Evolutionary conservation across 2,329 filamentous ascomycete species (phyloP).

Genomic region (Ampelomyces quisqualis): DNA sequence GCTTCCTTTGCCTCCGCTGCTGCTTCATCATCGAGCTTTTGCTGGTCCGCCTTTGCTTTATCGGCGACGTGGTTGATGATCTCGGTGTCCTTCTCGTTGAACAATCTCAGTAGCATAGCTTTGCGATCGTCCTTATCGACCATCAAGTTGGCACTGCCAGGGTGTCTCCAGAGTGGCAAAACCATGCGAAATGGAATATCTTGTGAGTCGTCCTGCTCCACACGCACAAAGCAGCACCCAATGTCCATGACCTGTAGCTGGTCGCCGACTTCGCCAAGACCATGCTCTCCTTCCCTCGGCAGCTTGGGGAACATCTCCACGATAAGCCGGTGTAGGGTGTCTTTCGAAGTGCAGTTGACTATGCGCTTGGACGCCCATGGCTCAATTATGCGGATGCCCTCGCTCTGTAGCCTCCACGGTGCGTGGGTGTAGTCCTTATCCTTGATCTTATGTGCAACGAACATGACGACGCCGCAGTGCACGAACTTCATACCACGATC

Average conservation of each 20-base stretch:
- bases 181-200: conserved; percentile 76
- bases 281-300: conserved; percentile 68
- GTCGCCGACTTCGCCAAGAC: conserved; percentile 84
- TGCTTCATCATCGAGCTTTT: conserved; percentile 18
- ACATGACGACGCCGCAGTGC: conserved; percentile 97
- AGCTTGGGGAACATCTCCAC: conserved; percentile 97
- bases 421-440: conserved; percentile 93
- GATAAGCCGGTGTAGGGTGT: conserved; percentile 78
- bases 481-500: conserved; percentile 92
- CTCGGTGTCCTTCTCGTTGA: conserved; percentile 82
- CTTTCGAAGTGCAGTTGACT: conserved; percentile 71
- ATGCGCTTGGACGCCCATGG: conserved; percentile 84
- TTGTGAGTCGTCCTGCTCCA: conserved; percentile 71
- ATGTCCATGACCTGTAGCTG: conserved; percentile 76
- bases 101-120: conserved; percentile 88
- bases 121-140: conserved; percentile 92
- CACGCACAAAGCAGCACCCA: conserved; percentile 84
- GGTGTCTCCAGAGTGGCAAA: conserved; percentile 89
- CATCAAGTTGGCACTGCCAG: conserved; percentile 93
- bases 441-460: conserved; percentile 67
- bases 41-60: conserved; percentile 30
- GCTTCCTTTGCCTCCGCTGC: conserved; percentile 11
- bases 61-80: conserved; percentile 51
- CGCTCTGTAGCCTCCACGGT: conserved; percentile 91
- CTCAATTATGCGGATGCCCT: conserved; percentile 87